Conservation (phyloP, 768 basidiomycete genomes). For the Rhodotorula taiwanensis region DNA sequence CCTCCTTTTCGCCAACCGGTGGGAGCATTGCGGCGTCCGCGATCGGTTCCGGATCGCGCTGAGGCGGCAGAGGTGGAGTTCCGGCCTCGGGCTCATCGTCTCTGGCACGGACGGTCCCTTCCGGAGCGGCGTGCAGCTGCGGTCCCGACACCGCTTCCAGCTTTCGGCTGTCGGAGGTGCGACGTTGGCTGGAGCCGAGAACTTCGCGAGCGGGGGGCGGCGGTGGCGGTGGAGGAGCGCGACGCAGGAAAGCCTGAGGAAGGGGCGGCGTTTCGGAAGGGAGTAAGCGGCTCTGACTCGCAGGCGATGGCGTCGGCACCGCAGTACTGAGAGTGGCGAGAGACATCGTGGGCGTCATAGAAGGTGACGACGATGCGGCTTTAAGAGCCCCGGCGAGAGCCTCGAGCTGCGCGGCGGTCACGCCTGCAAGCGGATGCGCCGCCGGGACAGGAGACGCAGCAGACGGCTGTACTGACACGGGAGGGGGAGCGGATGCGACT, state of each 20-base stretch:
- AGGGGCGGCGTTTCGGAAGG: constrained; percentile 13
- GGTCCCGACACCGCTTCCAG: background rate
- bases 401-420: background rate
- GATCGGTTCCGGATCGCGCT: constrained; percentile 6
- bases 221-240: background rate
- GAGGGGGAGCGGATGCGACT: background rate
- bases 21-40: too few relatives aligned
- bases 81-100: constrained; percentile 24
- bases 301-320: background rate
- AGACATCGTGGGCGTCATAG: background rate
- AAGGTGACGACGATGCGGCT: background rate
- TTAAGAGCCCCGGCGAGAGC: background rate
- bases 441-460: background rate
- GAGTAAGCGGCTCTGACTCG: background rate
- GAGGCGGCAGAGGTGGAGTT: constrained; percentile 21
- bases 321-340: background rate
- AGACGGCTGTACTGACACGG: background rate
- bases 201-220: background rate
- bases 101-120: too few relatives aligned
- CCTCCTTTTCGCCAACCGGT: too few relatives aligned
- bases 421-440: background rate
- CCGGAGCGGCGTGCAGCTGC: background rate
- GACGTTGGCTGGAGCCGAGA: background rate
- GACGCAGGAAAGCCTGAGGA: background rate
- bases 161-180: background rate